A percentile compares a stretch with the other conserved stretches of the same genome.
Evolutionary conservation across 306 rosid species (phyloP).

Genomic region (Gastrolobium bilobum): DNA sequence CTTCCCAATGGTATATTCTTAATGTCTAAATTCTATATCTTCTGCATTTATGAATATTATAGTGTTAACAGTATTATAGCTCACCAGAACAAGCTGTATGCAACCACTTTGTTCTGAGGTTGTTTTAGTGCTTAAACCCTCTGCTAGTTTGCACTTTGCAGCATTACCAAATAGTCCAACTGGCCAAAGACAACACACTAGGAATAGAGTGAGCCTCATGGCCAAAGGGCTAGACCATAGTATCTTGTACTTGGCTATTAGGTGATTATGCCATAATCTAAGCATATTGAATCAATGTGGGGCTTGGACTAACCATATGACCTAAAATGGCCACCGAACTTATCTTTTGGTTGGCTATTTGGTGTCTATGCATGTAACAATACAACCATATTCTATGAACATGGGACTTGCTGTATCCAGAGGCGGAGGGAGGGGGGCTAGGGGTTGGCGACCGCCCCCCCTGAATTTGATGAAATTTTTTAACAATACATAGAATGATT

Average conservation of each 20-base stretch:
- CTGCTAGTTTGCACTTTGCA: slow-evolving; percentile 15
- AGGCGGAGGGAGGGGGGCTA: background rate
- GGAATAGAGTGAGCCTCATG: slow-evolving; percentile 28
- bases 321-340: background rate
- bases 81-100: background rate
- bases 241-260: background rate
- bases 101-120: slow-evolving; percentile 9
- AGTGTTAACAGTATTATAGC: background rate
- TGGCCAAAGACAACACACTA: background rate
- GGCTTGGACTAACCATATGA: background rate
- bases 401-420: background rate
- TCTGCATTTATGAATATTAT: background rate
- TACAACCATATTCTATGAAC: background rate
- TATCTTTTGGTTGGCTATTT: background rate
- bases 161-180: background rate
- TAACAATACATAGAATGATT: too few species aligned
- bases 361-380: background rate
- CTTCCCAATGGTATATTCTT: slow-evolving; percentile 10
- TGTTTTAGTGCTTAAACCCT: background rate
- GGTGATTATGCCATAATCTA: slow-evolving; percentile 2
- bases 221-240: background rate
- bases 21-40: background rate
- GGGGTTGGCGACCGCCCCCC: too few species aligned
- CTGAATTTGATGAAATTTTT: too few species aligned
- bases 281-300: background rate